phyloP scores from a whole-genome alignment of 2,329 filamentous ascomycete genomes.

The Penicillium sp. region DNA sequence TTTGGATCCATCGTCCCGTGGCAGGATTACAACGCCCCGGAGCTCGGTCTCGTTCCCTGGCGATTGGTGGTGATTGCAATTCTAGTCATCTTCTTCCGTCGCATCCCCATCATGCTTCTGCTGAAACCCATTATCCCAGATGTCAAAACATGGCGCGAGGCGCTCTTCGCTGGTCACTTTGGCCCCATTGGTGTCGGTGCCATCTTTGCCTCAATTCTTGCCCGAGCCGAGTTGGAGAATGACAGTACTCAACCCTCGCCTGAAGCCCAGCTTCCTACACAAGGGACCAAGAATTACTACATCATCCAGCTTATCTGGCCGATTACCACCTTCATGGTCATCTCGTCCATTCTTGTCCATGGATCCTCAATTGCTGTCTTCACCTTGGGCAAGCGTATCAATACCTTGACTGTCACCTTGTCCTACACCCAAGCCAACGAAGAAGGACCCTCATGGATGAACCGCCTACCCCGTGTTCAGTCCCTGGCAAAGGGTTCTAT shows the following conservation, averaged over 20 bases:
- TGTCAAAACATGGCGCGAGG: slow-evolving; percentile 96
- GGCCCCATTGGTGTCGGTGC: slow-evolving; percentile 96
- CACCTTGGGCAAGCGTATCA: slow-evolving; percentile 95
- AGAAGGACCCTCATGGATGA: slow-evolving; percentile 92
- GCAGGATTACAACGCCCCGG: slow-evolving; percentile 77
- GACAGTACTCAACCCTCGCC: slow-evolving; percentile 70
- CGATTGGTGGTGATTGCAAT: slow-evolving; percentile 89
- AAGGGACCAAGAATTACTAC: slow-evolving; percentile 60
- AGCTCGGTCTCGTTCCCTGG: slow-evolving; percentile 78
- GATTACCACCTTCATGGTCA: slow-evolving; percentile 88
- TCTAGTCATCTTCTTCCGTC: slow-evolving; percentile 90
- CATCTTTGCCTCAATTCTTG: slow-evolving; percentile 90
- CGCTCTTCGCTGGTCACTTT: slow-evolving; percentile 94
- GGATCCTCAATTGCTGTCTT: slow-evolving; percentile 98
- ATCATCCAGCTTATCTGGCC: slow-evolving; percentile 91
- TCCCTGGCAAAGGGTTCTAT: slow-evolving; percentile 79
- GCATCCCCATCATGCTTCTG: slow-evolving; percentile 88
- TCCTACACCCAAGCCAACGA: slow-evolving; percentile 91
- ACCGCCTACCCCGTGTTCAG: slow-evolving; percentile 75
- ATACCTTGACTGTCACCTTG: slow-evolving; percentile 90
- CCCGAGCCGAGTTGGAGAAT: slow-evolving; percentile 83
- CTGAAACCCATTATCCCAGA: slow-evolving; percentile 93
- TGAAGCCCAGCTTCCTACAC: slow-evolving; percentile 53
- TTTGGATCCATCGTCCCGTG: slow-evolving; percentile 96
- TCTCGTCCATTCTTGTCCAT: slow-evolving; percentile 90